Evolutionary conservation across 169 alveolate genomes (phyloP).

Genomic region (Cryptosporidium canis): DNA sequence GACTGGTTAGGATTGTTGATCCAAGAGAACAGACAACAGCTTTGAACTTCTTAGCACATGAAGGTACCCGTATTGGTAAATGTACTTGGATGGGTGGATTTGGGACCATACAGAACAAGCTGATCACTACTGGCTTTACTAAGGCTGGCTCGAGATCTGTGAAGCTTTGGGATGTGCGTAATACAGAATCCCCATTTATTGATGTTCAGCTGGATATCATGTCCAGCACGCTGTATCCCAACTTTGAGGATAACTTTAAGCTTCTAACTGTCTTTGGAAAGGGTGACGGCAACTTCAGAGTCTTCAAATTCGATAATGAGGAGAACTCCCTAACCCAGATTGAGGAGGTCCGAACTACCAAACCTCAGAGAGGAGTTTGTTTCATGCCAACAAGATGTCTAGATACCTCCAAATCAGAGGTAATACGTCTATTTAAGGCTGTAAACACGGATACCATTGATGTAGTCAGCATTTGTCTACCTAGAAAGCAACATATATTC

Average conservation of each 20-base stretch:
- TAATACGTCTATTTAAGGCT: conserved; percentile 28
- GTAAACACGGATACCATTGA: conserved; percentile 57
- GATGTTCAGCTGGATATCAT: conserved; percentile 46
- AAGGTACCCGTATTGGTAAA: conserved; percentile 70
- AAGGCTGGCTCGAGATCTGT: conserved; percentile 60
- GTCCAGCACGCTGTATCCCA: conserved; percentile 71
- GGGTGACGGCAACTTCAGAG: conserved; percentile 67
- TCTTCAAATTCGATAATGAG: conserved; percentile 26
- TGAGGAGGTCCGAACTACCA: conserved; percentile 57
- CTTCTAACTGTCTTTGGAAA: conserved; percentile 62
- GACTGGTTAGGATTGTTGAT: conserved; percentile 33
- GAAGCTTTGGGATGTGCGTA: conserved; percentile 59
- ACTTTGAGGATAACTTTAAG: conserved; percentile 38
- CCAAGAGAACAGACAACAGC: conserved; percentile 46
- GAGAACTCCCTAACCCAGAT: conserved; percentile 11
- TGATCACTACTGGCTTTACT: conserved; percentile 59
- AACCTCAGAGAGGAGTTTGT: conserved; percentile 62
- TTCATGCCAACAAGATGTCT: conserved; percentile 56
- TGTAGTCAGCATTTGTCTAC: conserved; percentile 44
- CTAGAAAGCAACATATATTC: conserved; percentile 41
- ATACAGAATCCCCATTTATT: conserved; percentile 5
- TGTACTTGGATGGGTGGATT: conserved; percentile 62
- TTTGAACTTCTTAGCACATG: conserved; percentile 40
- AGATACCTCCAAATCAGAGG: conserved; percentile 37
- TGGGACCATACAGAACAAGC: conserved; percentile 46